These are phyloP conservation scores for Plasmodium inui DNA, from an alignment of 169 alveolate genomes.

Conservation along the genomic window DNA sequence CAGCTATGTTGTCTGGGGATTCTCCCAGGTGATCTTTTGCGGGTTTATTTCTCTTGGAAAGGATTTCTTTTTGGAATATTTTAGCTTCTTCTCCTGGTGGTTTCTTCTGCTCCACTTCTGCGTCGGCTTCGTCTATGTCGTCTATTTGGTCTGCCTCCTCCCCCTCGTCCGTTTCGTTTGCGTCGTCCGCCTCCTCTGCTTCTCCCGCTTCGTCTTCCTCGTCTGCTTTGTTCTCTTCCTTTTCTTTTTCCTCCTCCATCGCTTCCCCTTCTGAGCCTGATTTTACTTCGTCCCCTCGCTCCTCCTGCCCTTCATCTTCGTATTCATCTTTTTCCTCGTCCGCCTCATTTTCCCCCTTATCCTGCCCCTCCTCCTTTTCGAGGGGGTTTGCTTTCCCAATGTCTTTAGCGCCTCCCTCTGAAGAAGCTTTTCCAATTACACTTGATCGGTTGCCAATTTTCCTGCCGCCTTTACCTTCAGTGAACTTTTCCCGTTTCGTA, in stretches of 20 bases:
- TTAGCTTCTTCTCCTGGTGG: neutral
- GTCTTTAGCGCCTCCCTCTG: neutral
- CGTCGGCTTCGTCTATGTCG: neutral
- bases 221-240: neutral
- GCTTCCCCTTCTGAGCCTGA: neutral
- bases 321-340: constrained; percentile 8
- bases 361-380: constrained; percentile 2
- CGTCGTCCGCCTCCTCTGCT: neutral
- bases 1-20: neutral
- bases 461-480: neutral
- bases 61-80: neutral
- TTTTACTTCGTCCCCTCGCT: neutral
- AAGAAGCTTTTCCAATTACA: neutral
- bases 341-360: constrained; percentile 2
- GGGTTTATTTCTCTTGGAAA: constrained; percentile 13
- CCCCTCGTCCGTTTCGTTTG: neutral
- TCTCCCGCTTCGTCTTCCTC: constrained; percentile 4
- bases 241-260: neutral
- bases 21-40: constrained; percentile 9
- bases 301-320: constrained; percentile 5
- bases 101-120: neutral
- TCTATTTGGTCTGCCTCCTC: neutral
- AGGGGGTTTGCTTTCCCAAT: neutral
- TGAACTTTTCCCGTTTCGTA: neutral
- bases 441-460: neutral